Evolutionary conservation across 163 green algal genomes (phyloP), one percentile per base, ranked within the genome.

Genomic region (Trebouxiophyceae sp.): DNA sequence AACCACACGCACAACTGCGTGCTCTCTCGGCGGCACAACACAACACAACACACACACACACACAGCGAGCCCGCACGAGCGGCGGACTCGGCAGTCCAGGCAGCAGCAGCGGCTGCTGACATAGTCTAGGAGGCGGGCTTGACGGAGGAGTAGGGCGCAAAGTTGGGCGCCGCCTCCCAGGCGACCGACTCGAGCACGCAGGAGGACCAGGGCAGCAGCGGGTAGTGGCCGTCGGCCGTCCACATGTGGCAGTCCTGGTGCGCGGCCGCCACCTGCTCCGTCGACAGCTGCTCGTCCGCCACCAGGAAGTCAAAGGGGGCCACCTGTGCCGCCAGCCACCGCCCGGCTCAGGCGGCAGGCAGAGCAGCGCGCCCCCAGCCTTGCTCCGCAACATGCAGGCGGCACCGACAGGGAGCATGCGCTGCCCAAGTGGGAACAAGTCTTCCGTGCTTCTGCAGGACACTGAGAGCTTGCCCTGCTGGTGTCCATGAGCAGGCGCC

Each of bases 201-300:
- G 61, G 69, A 86, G 28, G 80, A 90, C 71, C 81, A 92, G 31
- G 91, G 84, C 62, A 96, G 83, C 70, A 97, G 75, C 1, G 88
- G 73, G 66, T 87, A 90, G 30, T 63, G 61, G 66, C 77, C 68
- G 46, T 84, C 73, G 33, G 63, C 72, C 16, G 77, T 87, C 89
- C 89, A 96, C 80, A 88, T 87, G 24, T 70, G 33, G 56, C 30
- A 20, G 22, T 70, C 66, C 0, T 59, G 57, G 0, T 67, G 67
- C 33, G 80, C 78, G 20, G 71, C 70, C 1, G 54, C 63, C 7
- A 87, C 68, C 47, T 88, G 68, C 31, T 76, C 75, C 6, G 45
- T 66, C 1, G 62, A 68, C 59, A 96, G 76, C 28, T 69, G 61
- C 32, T 84, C 78, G 62, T 94, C 89, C 0, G 68, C 65, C 16